phyloP scores from a whole-genome alignment of 1,139 yeast genomes.

The Candida sanyaensis region DNA sequence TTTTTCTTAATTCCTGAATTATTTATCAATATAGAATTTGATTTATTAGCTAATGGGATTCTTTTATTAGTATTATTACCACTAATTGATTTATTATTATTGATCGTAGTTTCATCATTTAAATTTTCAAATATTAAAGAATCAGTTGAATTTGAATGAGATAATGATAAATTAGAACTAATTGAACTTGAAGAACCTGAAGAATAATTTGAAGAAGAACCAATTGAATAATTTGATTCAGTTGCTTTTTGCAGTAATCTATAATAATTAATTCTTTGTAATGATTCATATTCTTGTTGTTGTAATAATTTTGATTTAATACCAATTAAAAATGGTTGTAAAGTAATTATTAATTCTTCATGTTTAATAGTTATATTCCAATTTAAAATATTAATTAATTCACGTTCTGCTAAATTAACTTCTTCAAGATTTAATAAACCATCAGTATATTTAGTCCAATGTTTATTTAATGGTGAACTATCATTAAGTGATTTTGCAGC shows the following conservation, averaged over 20 bases:
- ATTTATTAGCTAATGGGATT: slow-evolving; percentile 23
- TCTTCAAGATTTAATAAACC: slow-evolving; percentile 77
- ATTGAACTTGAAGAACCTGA: slow-evolving; percentile 8
- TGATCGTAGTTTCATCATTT: too few relatives aligned
- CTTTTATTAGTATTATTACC: slow-evolving; percentile 12
- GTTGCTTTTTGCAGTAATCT: slow-evolving; percentile 26
- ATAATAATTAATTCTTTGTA: slow-evolving; percentile 39
- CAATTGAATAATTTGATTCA: slow-evolving; percentile 13
- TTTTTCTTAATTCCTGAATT: slow-evolving; percentile 10
- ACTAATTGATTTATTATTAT: not conserved
- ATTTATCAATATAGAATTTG: slow-evolving; percentile 11
- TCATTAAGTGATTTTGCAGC: slow-evolving; percentile 93
- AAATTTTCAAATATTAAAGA: slow-evolving; percentile 5
- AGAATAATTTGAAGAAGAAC: slow-evolving; percentile 8
- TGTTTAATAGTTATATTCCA: slow-evolving; percentile 79
- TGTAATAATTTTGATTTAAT: slow-evolving; percentile 49
- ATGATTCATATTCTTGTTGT: slow-evolving; percentile 32
- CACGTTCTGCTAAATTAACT: slow-evolving; percentile 90
- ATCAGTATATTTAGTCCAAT: slow-evolving; percentile 91
- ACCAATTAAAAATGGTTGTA: slow-evolving; percentile 75
- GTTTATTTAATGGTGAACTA: slow-evolving; percentile 90
- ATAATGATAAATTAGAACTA: slow-evolving; percentile 14
- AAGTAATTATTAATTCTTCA: slow-evolving; percentile 65
- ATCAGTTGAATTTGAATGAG: slow-evolving; percentile 14
- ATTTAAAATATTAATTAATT: slow-evolving; percentile 73